Base-by-base conservation (phyloP, 805 yeast species). In the Zygosaccharomyces lentus region DNA sequence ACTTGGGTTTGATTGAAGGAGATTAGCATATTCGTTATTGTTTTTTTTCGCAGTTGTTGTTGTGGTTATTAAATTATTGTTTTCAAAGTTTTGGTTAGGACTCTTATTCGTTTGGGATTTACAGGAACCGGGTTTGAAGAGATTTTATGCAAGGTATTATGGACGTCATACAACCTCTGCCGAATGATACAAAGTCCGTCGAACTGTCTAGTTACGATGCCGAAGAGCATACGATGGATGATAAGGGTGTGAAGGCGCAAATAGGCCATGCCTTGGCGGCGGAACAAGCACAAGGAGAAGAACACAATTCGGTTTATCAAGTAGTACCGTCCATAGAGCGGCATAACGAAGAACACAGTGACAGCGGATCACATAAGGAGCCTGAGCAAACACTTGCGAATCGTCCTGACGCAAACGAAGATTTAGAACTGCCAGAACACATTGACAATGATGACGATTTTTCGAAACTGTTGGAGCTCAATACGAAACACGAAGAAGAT, bases 401-500 rank as follows among this genome's bases (percentile, higher is more conserved):
- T 24, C 37, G 44, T 24, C 21, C 44, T 15, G 45, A 23, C 13
- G 49, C 39, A 3, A 45, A 47, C 17, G 57, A 51, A 8, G 56
- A 50, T 2, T 25, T 57, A 44, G 64, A 60, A 23, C 43, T 60
- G 17, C 56, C 59, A 7, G 62, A 53, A 19, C 49, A 54, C 17
- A 42, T 62, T 9, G 64, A 59, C 24, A 52, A 56, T 36, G 64
- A 59, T 36, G 64, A 59, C 38, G 62, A 59, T 34, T 58, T 64
- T 42, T 59, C 65, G 12, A 64, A 60, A 43, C 46, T 66, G 12
- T 45, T 63, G 24, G 68, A 59, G 31, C 55, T 66, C 37, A 65
- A 65, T 44, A 53, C 62, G 10, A 62, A 62, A 47, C 52, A 59
- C 44, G 68, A 64, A 43, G 61, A 55, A 31, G 66, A 56, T 40